Conservation (phyloP, 148 eudicot species). For the Oxyria digyna region DNA sequence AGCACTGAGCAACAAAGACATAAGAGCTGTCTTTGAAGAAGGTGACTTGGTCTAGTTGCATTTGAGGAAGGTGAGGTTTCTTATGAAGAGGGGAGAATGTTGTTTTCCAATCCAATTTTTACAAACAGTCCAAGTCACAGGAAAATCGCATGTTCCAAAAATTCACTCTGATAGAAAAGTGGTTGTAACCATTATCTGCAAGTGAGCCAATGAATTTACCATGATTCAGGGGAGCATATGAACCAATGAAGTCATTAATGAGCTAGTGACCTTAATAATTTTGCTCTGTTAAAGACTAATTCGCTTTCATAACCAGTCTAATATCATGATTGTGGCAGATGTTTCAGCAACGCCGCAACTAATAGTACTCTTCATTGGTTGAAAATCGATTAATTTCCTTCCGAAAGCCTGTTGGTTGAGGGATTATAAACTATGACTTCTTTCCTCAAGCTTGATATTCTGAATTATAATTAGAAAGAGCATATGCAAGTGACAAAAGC, state of each 20-base stretch:
- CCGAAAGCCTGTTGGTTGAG: background rate
- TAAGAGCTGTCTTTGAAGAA: no score
- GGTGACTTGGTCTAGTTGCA: no score
- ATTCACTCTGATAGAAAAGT: no score
- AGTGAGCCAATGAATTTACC: no score
- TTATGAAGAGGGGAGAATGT: no score
- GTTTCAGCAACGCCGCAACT: background rate
- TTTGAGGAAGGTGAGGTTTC: no score
- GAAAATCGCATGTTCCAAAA: no score
- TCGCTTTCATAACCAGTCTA: background rate
- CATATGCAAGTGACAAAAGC: background rate
- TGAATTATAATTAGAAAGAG: background rate
- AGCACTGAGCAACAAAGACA: no score
- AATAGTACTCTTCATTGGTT: background rate
- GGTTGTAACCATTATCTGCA: no score
- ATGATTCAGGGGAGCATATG: no score
- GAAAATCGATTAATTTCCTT: background rate
- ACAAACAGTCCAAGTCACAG: background rate
- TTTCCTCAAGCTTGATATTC: background rate
- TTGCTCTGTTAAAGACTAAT: background rate
- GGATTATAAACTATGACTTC: background rate
- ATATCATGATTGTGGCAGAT: background rate
- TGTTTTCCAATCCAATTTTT: background rate
- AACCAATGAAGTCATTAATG: background rate
- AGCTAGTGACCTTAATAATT: background rate